Base-by-base conservation (phyloP, 176 grass and related monocot genomes). In the Juncus inflexus region DNA sequence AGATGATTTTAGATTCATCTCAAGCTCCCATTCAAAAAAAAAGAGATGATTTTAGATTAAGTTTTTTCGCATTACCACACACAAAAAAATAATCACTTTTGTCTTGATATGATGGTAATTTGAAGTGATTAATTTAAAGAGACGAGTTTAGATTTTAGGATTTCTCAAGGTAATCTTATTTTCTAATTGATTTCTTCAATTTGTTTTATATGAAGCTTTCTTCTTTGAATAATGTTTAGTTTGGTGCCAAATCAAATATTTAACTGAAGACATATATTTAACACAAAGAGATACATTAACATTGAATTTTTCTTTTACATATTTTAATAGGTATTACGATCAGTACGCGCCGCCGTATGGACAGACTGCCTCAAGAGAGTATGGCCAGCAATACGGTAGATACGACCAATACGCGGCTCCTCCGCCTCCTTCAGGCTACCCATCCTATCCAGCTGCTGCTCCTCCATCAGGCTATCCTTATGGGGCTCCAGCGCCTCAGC, bases 331-430 rank as follows among this genome's bases (percentile, higher is more conserved):
- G 37, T 71, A 71, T 52, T 45, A 58, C 42, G 67, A 71, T 71
- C 67, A 71, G 54, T 55, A 75, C 15, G 72, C 58, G 0, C 60
- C 58, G 10, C 72, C 72, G 6, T 75, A 75, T 4, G 72, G 50
- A 28, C 43, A 47, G 19, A 3, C 72, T 2, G 67, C 67, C 53
- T 57, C 53, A 12, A 59, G 54, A 71, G 67, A 55, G 57, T 78
- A 65, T 9, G 74, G 59, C 10, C 43, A 74, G 37, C 59, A 63
- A 52, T 66, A 72, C 3, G 59, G 51, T 15, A 7, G 15, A 10
- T 63, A 63, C 60, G 60, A 36, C 56, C 15, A 15, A 15, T 15
- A 5, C 11, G 4, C 4, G 0, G 28, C 56, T 4, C 7, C 56
- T 6, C 56, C 28, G 4, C 1, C 35, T 10, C 13, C 56, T 42